These are phyloP conservation scores for Elongisporangium prolatum DNA, from an alignment of 352 stramenopile species.

Conservation along the genomic window DNA sequence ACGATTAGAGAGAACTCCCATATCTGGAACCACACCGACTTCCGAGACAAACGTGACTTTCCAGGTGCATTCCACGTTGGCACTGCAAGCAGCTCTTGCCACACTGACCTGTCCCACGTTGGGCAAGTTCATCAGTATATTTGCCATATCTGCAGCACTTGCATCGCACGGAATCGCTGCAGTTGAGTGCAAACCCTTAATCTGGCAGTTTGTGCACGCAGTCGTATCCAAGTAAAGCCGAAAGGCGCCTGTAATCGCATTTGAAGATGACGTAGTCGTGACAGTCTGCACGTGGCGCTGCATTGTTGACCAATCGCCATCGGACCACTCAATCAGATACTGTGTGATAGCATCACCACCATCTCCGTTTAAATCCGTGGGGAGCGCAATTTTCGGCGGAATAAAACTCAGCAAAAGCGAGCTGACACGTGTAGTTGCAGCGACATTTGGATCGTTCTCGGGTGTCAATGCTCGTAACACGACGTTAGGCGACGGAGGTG, in stretches of 20 bases:
- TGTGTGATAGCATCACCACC: constrained; percentile 81
- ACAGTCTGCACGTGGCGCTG: constrained; percentile 62
- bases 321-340: constrained; percentile 94
- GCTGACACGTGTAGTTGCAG: constrained; percentile 51
- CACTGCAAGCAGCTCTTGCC: constrained; percentile 22
- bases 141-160: constrained; percentile 55
- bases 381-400: constrained; percentile 37
- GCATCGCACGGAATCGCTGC: constrained; percentile 71
- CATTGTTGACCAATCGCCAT: constrained; percentile 67
- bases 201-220: constrained; percentile 65
- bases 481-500: constrained; percentile 71
- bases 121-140: constrained; percentile 88
- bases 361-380: constrained; percentile 69
- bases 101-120: constrained; percentile 92
- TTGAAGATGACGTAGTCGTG: constrained; percentile 34
- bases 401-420: constrained; percentile 85
- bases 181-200: constrained; percentile 55
- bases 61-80: constrained; percentile 70
- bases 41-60: constrained; percentile 77
- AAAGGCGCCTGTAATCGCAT: constrained; percentile 60
- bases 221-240: constrained; percentile 85
- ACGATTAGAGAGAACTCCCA: constrained; percentile 40
- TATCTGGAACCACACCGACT: constrained; percentile 37
- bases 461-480: constrained; percentile 36
- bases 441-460: constrained; percentile 24